Conservation (phyloP, 306 rosid genomes). For the Canavalia ensiformis region DNA sequence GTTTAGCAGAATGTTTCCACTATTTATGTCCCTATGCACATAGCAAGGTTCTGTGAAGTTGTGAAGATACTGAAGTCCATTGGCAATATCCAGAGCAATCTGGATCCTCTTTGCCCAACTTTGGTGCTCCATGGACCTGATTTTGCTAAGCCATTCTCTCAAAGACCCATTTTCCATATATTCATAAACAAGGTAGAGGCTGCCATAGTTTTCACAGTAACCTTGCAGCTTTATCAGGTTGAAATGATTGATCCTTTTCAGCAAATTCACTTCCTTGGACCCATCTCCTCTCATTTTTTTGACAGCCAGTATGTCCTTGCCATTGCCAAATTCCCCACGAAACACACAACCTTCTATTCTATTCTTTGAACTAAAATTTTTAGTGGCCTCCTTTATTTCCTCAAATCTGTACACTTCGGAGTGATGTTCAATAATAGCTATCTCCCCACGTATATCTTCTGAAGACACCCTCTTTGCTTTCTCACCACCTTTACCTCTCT, state of each 20-base stretch:
- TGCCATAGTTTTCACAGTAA: conserved; percentile 55
- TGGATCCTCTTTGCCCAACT: conserved; percentile 69
- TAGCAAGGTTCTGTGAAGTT: conserved; percentile 74
- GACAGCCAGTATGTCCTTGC: conserved; percentile 51
- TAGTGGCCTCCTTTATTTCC: conserved; percentile 63
- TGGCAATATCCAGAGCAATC: conserved; percentile 82
- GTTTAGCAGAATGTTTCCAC: conserved; percentile 65
- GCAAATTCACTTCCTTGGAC: conserved; percentile 66
- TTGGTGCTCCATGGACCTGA: conserved; percentile 43
- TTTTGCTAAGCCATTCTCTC: conserved; percentile 69
- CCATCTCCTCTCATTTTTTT: conserved; percentile 60
- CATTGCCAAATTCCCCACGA: conserved; percentile 53
- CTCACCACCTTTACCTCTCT: background rate
- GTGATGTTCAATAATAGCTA: conserved; percentile 59
- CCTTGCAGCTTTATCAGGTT: conserved; percentile 75
- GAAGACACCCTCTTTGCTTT: conserved; percentile 33
- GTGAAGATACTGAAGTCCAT: conserved; percentile 88
- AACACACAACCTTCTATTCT: conserved; percentile 61
- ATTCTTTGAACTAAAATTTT: conserved; percentile 61
- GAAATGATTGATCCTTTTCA: conserved; percentile 72
- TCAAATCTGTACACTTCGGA: conserved; percentile 54
- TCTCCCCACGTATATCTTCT: conserved; percentile 55
- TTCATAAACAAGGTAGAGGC: conserved; percentile 66
- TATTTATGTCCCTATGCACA: conserved; percentile 68
- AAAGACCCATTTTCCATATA: conserved; percentile 77